Evolutionary conservation across 768 basidiomycete species (phyloP).

Genomic region (Crassisporium funariophilum): DNA sequence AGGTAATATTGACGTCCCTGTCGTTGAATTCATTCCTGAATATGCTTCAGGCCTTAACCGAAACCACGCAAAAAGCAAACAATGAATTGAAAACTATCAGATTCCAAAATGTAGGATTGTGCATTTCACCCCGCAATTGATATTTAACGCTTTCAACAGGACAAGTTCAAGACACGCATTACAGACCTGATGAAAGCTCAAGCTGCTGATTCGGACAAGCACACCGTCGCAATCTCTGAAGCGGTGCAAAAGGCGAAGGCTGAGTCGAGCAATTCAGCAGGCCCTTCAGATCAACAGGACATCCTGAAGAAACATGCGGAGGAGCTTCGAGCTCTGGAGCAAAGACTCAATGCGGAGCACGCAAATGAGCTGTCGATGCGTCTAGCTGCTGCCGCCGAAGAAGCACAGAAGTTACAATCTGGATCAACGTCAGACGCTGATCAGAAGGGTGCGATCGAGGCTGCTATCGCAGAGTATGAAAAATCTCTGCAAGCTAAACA

Average conservation of each 20-base stretch:
- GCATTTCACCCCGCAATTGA: background rate
- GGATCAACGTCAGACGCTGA: slow-evolving; percentile 26
- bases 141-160: slow-evolving; percentile 38
- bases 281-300: slow-evolving; percentile 37
- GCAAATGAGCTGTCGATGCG: slow-evolving; percentile 49
- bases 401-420: slow-evolving; percentile 36
- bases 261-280: slow-evolving; percentile 37
- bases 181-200: slow-evolving; percentile 54
- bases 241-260: slow-evolving; percentile 59
- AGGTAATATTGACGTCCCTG: slow-evolving; percentile 38
- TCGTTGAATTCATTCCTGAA: slow-evolving; percentile 2
- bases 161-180: slow-evolving; percentile 61
- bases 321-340: slow-evolving; percentile 59
- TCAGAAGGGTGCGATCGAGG: slow-evolving; percentile 43
- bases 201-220: slow-evolving; percentile 48
- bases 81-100: slow-evolving; percentile 47
- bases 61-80: slow-evolving; percentile 43
- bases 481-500: slow-evolving; percentile 48
- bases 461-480: slow-evolving; percentile 53
- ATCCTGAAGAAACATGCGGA: slow-evolving; percentile 55
- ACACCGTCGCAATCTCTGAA: slow-evolving; percentile 52
- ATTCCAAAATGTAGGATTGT: slow-evolving; percentile 40
- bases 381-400: slow-evolving; percentile 42
- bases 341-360: slow-evolving; percentile 54
- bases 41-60: slow-evolving; percentile 28